phyloP scores from a whole-genome alignment of 257 asterid species.

The Solanum chaucha region DNA sequence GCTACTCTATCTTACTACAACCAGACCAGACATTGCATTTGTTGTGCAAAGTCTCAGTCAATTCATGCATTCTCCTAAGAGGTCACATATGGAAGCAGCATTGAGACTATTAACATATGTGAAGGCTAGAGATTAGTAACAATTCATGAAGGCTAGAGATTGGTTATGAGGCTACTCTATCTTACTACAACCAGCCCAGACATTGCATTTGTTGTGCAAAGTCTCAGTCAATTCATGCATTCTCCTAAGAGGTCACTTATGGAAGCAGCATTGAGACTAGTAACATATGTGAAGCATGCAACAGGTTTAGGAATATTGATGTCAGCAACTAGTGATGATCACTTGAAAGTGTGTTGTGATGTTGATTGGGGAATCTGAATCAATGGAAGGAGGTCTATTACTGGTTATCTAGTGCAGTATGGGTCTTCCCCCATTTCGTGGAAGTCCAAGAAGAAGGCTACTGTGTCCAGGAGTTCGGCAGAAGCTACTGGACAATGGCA shows the following conservation, averaged over 20 bases:
- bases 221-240: no score
- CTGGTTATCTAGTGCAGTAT: background rate
- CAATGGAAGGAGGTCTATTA: background rate
- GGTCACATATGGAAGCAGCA: background rate
- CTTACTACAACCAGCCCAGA: no score
- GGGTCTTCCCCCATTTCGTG: background rate
- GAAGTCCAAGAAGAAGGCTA: background rate
- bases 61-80: background rate
- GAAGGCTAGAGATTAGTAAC: no score
- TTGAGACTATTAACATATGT: no score
- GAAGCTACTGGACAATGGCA: background rate
- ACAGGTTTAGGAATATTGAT: background rate
- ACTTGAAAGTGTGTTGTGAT: background rate
- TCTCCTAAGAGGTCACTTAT: background rate
- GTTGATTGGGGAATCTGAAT: background rate
- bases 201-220: no score
- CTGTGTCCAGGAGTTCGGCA: background rate
- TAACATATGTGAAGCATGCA: background rate
- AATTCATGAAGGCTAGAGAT: no score
- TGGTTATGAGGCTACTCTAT: no score
- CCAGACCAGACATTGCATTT: background rate
- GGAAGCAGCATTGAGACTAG: background rate
- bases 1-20: background rate
- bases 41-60: background rate
- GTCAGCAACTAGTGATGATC: background rate